These are phyloP conservation scores for Benincasa hispida DNA, from an alignment of 306 rosid species.

Conservation along the genomic window DNA sequence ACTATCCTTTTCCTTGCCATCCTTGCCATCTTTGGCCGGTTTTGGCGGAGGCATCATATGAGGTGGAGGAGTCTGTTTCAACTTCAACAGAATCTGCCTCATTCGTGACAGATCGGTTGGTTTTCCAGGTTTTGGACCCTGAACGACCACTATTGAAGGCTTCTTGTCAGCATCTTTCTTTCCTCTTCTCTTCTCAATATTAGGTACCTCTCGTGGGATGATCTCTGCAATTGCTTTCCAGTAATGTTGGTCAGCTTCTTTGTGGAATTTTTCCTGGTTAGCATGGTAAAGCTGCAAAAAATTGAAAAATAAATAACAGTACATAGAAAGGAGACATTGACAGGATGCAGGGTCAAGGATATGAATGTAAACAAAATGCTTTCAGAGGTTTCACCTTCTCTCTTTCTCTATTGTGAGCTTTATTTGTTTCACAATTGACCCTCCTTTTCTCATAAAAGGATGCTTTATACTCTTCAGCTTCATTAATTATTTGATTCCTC, in stretches of 20 bases:
- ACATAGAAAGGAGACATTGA: conserved; percentile 6
- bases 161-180: conserved; percentile 73
- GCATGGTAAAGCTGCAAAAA: conserved; percentile 39
- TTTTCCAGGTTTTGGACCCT: conserved; percentile 94
- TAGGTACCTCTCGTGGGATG: conserved; percentile 83
- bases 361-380: neutral
- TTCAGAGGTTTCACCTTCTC: conserved; percentile 47
- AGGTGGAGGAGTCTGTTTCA: conserved; percentile 71
- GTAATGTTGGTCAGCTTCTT: conserved; percentile 81
- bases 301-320: neutral
- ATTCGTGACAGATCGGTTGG: conserved; percentile 84
- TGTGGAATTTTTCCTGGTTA: conserved; percentile 90
- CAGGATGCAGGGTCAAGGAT: neutral
- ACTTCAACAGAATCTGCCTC: conserved; percentile 70
- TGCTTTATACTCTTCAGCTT: conserved; percentile 73
- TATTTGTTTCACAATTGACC: conserved; percentile 59
- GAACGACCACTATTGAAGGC: conserved; percentile 47
- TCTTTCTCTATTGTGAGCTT: conserved; percentile 56
- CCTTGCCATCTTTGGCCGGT: conserved; percentile 44
- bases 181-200: conserved; percentile 84
- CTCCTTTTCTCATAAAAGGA: conserved; percentile 72
- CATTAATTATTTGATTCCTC: conserved; percentile 71
- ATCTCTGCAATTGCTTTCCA: conserved; percentile 93
- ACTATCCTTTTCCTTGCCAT: conserved; percentile 8
- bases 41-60: conserved; percentile 85